A percentile compares a stretch with the other conserved stretches of the same genome.
Evolutionary conservation across 2,329 filamentous ascomycete species (phyloP).

Genomic region (Decorospora gaudefroyi): DNA sequence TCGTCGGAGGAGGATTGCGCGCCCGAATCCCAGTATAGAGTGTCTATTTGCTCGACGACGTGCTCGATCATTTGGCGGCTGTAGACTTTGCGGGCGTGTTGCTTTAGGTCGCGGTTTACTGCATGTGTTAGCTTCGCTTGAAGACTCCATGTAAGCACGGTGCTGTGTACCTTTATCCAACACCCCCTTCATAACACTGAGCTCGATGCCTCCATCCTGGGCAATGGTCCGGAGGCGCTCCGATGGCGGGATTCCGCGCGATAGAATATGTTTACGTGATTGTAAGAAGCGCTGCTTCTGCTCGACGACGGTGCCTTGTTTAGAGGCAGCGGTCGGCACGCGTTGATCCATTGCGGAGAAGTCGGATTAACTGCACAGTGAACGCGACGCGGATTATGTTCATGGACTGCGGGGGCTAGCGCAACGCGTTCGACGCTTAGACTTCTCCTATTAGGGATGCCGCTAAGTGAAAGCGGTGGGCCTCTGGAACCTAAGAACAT

Average conservation of each 20-base stretch:
- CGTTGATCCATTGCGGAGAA: conserved; percentile 12
- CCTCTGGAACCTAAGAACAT: too few species aligned
- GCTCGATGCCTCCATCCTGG: conserved; percentile 52
- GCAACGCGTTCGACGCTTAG: too few species aligned
- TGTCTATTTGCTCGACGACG: conserved; percentile 73
- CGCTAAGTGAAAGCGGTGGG: too few species aligned
- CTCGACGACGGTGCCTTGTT: conserved; percentile 55
- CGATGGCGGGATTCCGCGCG: conserved; percentile 62
- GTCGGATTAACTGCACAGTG: too few species aligned
- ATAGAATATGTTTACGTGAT: conserved; percentile 65
- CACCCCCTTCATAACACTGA: conserved; percentile 56
- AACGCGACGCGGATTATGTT: too few species aligned
- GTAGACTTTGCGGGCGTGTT: conserved; percentile 69
- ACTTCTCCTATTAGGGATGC: too few species aligned
- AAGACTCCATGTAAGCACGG: not conserved
- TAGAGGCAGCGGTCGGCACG: conserved; percentile 19
- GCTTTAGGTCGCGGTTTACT: conserved; percentile 67
- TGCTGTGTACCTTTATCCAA: conserved; percentile 54
- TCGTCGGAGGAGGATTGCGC: conserved; percentile 38
- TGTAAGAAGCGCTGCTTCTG: conserved; percentile 68
- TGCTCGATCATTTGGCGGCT: conserved; percentile 70
- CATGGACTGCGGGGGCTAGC: too few species aligned
- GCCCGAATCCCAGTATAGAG: conserved; percentile 61
- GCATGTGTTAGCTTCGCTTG: not conserved
- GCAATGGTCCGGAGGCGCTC: conserved; percentile 59